Base-by-base conservation (phyloP, 441 rosid genomes). In the Adansonia grandidieri region DNA sequence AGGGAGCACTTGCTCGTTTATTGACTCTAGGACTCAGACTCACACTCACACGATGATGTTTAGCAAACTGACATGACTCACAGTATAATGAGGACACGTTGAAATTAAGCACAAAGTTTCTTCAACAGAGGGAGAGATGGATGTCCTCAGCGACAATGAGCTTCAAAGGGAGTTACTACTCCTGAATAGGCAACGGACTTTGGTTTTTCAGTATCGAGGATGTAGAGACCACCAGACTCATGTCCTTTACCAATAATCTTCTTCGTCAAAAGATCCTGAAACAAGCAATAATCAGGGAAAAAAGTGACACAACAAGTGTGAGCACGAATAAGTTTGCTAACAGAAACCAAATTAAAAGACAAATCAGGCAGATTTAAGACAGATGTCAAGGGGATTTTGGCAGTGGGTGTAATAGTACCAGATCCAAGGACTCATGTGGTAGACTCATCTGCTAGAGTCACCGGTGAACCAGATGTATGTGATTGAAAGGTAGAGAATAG, bases 251-350 rank as follows among this genome's bases (percentile, higher is more conserved):
- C 61, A 56, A 56, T 56, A 56, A 56, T 56, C 17, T 54, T 8
- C 8, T 56, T 1, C 20, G 22, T 56, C 40, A 71, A 74, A 14
- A 62, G 0, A 10, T 10, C 42, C 2, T 37, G 53, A 61, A 37
- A 82, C 22, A 69, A 68, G 28, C 20, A 66, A 56, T 57, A 57
- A 57, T n/a, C 10, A 57, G 61, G 61, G 19, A 57, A 57, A 57
- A 57, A 57, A n/a, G 17, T 6, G 61, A 57, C 61, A 56, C 22
- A 57, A 57, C 24, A 57, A 2, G 17, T 57, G 19, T n/a, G 61
- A 22, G 24, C 37, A 60, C 40, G 14, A 10, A 4, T 20, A 60
- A 60, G 15, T 60, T 20, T 60, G 2, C 64, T 60, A 60, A 13
- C n/a, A 9, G 37, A 22, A 22, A 20, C 22, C 64, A 60, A 24